Conservation (phyloP, 2,329 filamentous ascomycete species). For the Daldinia sp. region DNA sequence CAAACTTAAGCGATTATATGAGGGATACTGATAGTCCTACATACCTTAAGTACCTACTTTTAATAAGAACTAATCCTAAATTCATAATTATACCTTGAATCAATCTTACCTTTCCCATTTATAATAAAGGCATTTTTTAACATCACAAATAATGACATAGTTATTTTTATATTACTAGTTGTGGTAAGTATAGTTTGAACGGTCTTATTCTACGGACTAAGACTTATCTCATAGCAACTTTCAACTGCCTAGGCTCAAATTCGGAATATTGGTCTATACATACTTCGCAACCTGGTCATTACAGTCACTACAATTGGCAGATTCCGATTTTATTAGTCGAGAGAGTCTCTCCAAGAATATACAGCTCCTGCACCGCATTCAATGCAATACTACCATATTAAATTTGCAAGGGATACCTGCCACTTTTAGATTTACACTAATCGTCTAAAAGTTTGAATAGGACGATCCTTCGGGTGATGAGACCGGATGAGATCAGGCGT, state of each 20-base stretch:
- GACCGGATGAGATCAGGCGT: constrained; percentile 9
- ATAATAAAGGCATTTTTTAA: no score
- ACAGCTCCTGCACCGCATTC: constrained; percentile 7
- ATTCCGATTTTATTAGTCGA: constrained; percentile 3
- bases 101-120: no score
- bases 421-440: constrained; percentile 25
- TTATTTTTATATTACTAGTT: no score
- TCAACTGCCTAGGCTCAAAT: constrained; percentile 1
- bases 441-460: constrained; percentile 4
- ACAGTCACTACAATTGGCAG: constrained; percentile 28
- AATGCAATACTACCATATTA: constrained; percentile 23
- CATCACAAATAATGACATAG: no score
- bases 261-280: constrained; percentile 22
- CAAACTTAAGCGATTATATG: no score
- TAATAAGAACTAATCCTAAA: no score
- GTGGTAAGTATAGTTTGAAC: neutral
- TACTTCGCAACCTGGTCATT: constrained; percentile 23
- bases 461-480: constrained; percentile 23
- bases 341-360: constrained; percentile 7
- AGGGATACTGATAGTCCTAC: no score
- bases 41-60: no score
- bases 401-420: constrained; percentile 24
- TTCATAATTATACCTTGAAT: no score
- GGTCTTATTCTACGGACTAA: neutral
- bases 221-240: neutral